Evolutionary conservation across 2,329 filamentous ascomycete species (phyloP), one percentile per base, ranked within the genome.

Genomic region (Trichoderma semiorbis): DNA sequence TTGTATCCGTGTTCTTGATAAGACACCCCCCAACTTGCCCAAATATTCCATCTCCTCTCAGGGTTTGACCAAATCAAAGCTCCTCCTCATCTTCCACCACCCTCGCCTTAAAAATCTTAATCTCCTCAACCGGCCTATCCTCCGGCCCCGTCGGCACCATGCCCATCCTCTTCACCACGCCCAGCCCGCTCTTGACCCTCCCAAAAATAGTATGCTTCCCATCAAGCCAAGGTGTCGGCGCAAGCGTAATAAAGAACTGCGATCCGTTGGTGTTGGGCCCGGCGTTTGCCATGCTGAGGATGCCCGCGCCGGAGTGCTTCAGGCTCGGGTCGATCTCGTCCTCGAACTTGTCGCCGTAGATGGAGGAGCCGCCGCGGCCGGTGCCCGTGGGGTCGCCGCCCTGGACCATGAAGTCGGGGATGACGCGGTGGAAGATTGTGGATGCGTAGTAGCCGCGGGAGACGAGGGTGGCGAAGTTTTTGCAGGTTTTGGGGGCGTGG

Each of bases 171-270:
- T 93, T 91, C 32, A 98, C 90, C n/a, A 95, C 86, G 71, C 88
- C 85, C 87, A 98, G 89, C 0, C 96, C 96, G 69, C 83, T 88
- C 84, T 92, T 95, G 50, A 99, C 94, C 69, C 95, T 85, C 1
- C 96, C 96, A 79, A 99, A 99, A 75, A 99, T 97, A 12, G 95
- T 97, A 81, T 99, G 95, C 82, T 97, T 98, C 26, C 95, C 94
- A 82, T 99, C 96, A 72, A 99, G 83, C 95, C 95, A 98, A 0
- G 96, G 96, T 18, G 96, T 95, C 5, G 95, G 95, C 8, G 94
- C 95, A 39, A 98, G 86, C 0, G 96, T 98, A 75, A 99, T 90
- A 80, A 98, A 98, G 83, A 98, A 99, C 83, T 98, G 96, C 72
- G 90, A 93, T 26, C 95, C 95, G 81, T 98, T 98, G 43, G 95